A percentile compares a stretch with the other conserved stretches of the same genome.
Conservation (phyloP, 2,329 filamentous ascomycete genomes). For the Stachybotrys chartarum region DNA sequence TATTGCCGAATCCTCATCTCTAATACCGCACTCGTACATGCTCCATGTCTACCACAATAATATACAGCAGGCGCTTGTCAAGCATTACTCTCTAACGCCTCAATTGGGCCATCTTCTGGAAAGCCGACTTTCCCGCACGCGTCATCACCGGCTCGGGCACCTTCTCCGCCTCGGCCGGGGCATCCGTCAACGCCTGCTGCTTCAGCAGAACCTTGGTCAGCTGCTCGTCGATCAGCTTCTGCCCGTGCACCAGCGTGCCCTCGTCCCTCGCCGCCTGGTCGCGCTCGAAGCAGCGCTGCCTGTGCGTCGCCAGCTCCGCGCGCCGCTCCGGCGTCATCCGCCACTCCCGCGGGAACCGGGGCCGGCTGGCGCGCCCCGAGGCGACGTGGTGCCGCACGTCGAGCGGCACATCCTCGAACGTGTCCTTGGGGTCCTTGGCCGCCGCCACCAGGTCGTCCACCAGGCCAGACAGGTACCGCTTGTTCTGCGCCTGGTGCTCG, state of each 20-base stretch:
- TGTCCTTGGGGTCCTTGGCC: constrained; percentile 72
- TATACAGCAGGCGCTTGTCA: not conserved
- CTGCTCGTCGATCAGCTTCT: constrained; percentile 34
- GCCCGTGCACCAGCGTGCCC: constrained; percentile 54
- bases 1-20: not conserved
- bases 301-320: constrained; percentile 54
- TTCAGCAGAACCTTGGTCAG: constrained; percentile 23
- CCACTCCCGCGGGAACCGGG: constrained; percentile 78
- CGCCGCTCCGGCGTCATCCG: constrained; percentile 64
- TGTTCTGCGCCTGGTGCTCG: constrained; percentile 89
- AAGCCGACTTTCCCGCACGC: constrained; percentile 7
- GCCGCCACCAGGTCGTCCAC: constrained; percentile 66
- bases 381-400: constrained; percentile 71
- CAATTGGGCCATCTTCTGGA: constrained; percentile 3
- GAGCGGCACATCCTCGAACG: constrained; percentile 81
- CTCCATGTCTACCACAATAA: not conserved
- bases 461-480: constrained; percentile 80
- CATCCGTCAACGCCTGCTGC: constrained; percentile 19
- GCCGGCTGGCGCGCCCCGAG: constrained; percentile 52
- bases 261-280: constrained; percentile 48
- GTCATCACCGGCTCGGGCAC: constrained; percentile 22
- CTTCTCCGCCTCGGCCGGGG: constrained; percentile 15
- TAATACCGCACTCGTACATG: not conserved
- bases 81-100: not conserved
- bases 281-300: constrained; percentile 41